Percentiles rank a stretch among this genome's conserved stretches.
Evolutionary conservation across 2,329 filamentous ascomycete genomes (phyloP).

Genomic region (Ploettnerulaceae sp.): DNA sequence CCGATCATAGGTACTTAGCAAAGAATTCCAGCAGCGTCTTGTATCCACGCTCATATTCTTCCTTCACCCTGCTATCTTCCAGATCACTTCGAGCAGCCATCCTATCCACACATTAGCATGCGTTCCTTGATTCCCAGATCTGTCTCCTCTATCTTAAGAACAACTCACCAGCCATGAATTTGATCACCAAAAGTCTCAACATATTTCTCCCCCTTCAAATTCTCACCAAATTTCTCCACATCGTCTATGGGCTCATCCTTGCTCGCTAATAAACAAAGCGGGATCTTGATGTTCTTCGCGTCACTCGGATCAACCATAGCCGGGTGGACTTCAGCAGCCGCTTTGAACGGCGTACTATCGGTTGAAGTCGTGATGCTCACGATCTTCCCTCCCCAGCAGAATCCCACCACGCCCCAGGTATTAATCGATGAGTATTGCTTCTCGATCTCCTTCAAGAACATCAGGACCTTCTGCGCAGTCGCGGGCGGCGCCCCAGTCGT

Average conservation of each 20-base stretch:
- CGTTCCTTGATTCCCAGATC: too few species aligned
- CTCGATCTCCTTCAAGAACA: conserved; percentile 43
- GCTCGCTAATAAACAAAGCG: conserved; percentile 59
- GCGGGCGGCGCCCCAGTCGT: conserved; percentile 25
- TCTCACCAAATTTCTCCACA: conserved; percentile 41
- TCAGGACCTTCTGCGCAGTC: conserved; percentile 46
- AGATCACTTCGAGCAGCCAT: conserved; percentile 51
- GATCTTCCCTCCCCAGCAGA: conserved; percentile 35
- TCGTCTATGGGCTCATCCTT: conserved; percentile 52
- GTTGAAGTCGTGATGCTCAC: conserved; percentile 23
- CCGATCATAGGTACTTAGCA: conserved; percentile 36
- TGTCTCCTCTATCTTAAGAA: too few species aligned
- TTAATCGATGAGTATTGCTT: conserved; percentile 50
- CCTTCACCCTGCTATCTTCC: conserved; percentile 40
- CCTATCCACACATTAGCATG: too few species aligned
- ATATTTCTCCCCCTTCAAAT: conserved; percentile 40
- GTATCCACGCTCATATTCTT: conserved; percentile 47
- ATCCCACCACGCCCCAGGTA: conserved; percentile 36
- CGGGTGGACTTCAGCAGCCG: conserved; percentile 50
- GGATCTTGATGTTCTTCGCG: conserved; percentile 54
- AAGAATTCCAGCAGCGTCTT: conserved; percentile 42
- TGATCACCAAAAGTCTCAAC: conserved; percentile 47
- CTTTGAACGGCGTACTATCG: conserved; percentile 43
- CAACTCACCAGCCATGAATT: conserved; percentile 56
- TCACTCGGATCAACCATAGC: conserved; percentile 62